Conservation (phyloP, 164 flowering plant species). For the Santalum album region DNA sequence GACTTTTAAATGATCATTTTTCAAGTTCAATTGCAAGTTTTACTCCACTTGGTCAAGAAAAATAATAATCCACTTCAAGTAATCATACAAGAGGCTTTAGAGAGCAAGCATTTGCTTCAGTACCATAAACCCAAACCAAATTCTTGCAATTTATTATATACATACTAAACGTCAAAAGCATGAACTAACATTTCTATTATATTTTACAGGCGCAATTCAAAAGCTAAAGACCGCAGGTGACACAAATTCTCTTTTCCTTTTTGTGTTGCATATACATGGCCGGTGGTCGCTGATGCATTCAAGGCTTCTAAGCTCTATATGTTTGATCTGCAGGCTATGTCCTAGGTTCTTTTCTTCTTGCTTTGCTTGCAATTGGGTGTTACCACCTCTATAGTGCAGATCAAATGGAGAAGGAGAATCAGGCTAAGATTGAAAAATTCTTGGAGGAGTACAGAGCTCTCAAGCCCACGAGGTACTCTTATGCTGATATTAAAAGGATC, state of each 20-base stretch:
- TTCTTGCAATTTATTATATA: neutral
- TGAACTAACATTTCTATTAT: neutral
- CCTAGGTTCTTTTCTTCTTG: neutral
- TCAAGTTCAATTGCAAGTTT: too few relatives aligned
- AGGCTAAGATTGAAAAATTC: conserved; percentile 12
- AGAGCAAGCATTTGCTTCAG: too few relatives aligned
- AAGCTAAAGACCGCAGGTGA: neutral
- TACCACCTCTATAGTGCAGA: neutral
- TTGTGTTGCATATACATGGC: neutral
- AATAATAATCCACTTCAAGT: too few relatives aligned
- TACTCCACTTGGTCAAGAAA: too few relatives aligned
- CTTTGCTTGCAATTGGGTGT: neutral
- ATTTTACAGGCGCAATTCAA: neutral
- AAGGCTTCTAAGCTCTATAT: too few relatives aligned
- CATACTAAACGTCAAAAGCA: too few relatives aligned
- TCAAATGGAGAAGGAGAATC: conserved; percentile 4
- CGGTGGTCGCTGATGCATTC: neutral
- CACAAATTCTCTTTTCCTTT: neutral
- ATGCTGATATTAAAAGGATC: conserved; percentile 17
- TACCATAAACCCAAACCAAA: too few relatives aligned
- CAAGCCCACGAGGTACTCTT: conserved; percentile 17
- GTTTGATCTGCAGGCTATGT: neutral
- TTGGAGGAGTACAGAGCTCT: conserved; percentile 22
- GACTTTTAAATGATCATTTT: too few relatives aligned
- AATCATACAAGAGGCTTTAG: too few relatives aligned